Base-by-base conservation (phyloP, 2,329 filamentous ascomycete species). In the Daldinia sp. region DNA sequence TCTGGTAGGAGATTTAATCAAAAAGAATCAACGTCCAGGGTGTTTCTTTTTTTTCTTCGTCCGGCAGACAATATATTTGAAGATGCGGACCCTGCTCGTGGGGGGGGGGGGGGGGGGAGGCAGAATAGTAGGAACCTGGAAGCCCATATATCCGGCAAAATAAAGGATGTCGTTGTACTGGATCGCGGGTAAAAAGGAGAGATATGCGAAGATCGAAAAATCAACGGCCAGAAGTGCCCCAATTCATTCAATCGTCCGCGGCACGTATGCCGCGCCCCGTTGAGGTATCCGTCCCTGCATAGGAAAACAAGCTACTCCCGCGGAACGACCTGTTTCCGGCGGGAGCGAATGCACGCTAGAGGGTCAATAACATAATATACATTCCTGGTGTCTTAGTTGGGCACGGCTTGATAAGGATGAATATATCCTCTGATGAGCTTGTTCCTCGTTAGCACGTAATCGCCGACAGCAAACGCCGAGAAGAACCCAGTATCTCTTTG, bases 81-180 rank as follows among this genome's bases (percentile, higher is more conserved):
- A 48, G 53, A 42, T 55, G 42, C 41, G 56, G 50, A 35, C 55
- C 60, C 57, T 60, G 59, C n/a, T 26, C 67, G 67, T 70, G 67
- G 64, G 66, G 72, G 61, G 33, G n/a, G 18, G n/a, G 37, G 3
- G 4, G 3, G 41, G 15, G 10, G 41, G 41, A 53, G 61, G 33
- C 9, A 35, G 33, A 35, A 26, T 12, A 9, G 26, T 51, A 7
- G 46, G 28, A 33, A 51, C 15, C 46, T n/a, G 26, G n/a, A 18
- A 41, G 54, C 37, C 68, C 66, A 69, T 72, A 71, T 72, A 46
- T 62, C 70, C 68, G 72, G 72, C n/a, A 73, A 72, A 73, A 73
- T 71, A 37, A 30, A 26, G 28, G 20, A 37, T 20, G 63, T 30
- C 26, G 67, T 62, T 3, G 69, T 60, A 63, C 54, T 67, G 55